Base-by-base conservation (phyloP, 179 eudicot species). In the Monotropa hypopitys region DNA sequence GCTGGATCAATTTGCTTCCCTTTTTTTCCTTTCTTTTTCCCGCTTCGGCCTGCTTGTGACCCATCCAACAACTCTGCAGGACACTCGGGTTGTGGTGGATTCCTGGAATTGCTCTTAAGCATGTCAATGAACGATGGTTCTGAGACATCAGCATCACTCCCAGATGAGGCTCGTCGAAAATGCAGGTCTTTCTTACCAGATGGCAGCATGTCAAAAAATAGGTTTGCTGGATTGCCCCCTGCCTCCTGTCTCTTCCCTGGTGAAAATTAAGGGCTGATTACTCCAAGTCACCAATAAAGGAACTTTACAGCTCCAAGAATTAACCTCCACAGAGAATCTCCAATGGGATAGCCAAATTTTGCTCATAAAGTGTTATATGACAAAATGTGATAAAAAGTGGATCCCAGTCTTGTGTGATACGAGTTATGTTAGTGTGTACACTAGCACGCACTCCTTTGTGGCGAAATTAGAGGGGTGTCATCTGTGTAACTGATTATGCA, bases 1-100 rank as follows among this genome's bases (percentile, higher is more conserved):
- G 98, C 98, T 0, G 99, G 98, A 81, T 95, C 99, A 33, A 95
- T 91, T 81, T 93, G 95, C 78, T 87, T 89, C 56, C 99, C 98
- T 82, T 95, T 95, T 84, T 95, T 95, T 20, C 94, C 98, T 78
- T 91, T 95, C 90, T 89, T 95, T 75, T 95, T 95, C 80, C 90
- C 92, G 61, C 92, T 86, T 63, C 82, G 80, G 30, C 87, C 89
- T 56, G 88, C 91, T 9, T 85, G 88, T 23, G 86, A 46, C 21
- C 86, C 93, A 78, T 92, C 97, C 0, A 72, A 77, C 28, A 81
- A n/a, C 74, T 92, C 97, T 61, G 38, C 35, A 5, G 66, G 7
- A 61, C 84, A 83, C 30, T 89, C 94, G 0, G 88, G 83, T 49
- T 82, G 89, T 32, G 89, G 77, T 13, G 87, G 89, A 80, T 95